Percentiles rank a stretch among this genome's conserved stretches.
These are phyloP conservation scores for Ilex aquifolium DNA, from an alignment of 257 asterid species.

Conservation along the genomic window DNA sequence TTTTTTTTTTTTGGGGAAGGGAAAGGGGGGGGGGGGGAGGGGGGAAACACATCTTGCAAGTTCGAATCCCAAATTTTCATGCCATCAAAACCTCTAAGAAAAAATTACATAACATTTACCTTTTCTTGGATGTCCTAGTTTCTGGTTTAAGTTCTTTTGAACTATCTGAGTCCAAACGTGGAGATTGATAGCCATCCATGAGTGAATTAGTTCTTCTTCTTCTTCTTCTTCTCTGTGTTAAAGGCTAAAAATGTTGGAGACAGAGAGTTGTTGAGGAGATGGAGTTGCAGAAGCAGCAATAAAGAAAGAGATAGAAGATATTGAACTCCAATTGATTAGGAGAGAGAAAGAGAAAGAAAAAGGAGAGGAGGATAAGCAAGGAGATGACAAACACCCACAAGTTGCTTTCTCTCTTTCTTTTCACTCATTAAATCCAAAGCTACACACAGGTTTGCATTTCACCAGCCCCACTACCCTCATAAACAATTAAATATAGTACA, in stretches of 20 bases:
- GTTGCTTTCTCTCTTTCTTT: slow-evolving; percentile 34
- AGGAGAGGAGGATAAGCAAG: slow-evolving; percentile 14
- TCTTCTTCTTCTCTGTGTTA: background rate
- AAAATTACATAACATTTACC: slow-evolving; percentile 19
- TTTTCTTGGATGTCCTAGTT: slow-evolving; percentile 42
- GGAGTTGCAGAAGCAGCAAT: background rate
- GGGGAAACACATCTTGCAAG: background rate
- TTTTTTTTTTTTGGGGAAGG: too few species aligned
- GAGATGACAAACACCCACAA: slow-evolving; percentile 29
- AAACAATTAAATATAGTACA: too few species aligned
- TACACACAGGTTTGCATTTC: too few species aligned
- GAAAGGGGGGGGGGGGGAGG: too few species aligned
- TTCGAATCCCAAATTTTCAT: background rate
- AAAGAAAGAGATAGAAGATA: slow-evolving; percentile 21
- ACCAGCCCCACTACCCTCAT: too few species aligned
- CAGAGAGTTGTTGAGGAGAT: background rate
- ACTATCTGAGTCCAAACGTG: slow-evolving; percentile 12
- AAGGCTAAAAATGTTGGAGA: background rate
- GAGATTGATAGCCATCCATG: slow-evolving; percentile 23
- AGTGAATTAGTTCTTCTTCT: background rate
- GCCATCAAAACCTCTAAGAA: background rate
- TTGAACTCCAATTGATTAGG: slow-evolving; percentile 29
- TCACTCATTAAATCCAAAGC: slow-evolving; percentile 8
- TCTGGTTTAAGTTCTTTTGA: slow-evolving; percentile 16
- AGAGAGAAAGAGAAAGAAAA: slow-evolving; percentile 16